Conservation (phyloP, 2,329 filamentous ascomycete genomes). For the Scedosporium boydii region DNA sequence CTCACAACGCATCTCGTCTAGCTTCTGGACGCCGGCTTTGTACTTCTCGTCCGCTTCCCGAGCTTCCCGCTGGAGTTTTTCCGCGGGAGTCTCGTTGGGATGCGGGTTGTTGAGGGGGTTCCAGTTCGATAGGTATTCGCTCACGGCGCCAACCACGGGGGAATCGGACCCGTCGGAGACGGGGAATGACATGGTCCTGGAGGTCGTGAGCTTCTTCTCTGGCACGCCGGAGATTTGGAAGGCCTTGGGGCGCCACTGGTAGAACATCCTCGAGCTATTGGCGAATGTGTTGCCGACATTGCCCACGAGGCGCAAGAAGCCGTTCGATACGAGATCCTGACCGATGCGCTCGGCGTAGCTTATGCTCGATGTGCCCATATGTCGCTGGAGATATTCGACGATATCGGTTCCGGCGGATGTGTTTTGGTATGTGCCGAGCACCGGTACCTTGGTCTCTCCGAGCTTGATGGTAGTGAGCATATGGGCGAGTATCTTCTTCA, state of each 20-base stretch:
- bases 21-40: slow-evolving; percentile 73
- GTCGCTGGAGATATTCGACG: slow-evolving; percentile 85
- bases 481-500: slow-evolving; percentile 82
- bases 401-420: slow-evolving; percentile 88
- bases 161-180: slow-evolving; percentile 53
- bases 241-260: slow-evolving; percentile 90
- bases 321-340: slow-evolving; percentile 79
- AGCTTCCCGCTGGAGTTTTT: slow-evolving; percentile 81
- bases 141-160: slow-evolving; percentile 70
- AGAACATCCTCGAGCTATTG: slow-evolving; percentile 95
- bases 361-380: slow-evolving; percentile 74
- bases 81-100: slow-evolving; percentile 86
- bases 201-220: slow-evolving; percentile 70
- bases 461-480: slow-evolving; percentile 82
- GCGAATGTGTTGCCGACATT: slow-evolving; percentile 94
- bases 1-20: slow-evolving; percentile 85
- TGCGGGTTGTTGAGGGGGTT: slow-evolving; percentile 79
- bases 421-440: slow-evolving; percentile 89
- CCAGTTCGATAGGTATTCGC: slow-evolving; percentile 86
- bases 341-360: slow-evolving; percentile 91
- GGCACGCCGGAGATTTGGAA: slow-evolving; percentile 82
- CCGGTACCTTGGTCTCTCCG: slow-evolving; percentile 88
- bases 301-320: slow-evolving; percentile 82
- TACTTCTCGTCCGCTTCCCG: slow-evolving; percentile 88
- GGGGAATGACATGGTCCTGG: slow-evolving; percentile 64